Evolutionary conservation across 495 filamentous ascomycete species (phyloP).

Genomic region (Podospora pseudopauciseta): DNA sequence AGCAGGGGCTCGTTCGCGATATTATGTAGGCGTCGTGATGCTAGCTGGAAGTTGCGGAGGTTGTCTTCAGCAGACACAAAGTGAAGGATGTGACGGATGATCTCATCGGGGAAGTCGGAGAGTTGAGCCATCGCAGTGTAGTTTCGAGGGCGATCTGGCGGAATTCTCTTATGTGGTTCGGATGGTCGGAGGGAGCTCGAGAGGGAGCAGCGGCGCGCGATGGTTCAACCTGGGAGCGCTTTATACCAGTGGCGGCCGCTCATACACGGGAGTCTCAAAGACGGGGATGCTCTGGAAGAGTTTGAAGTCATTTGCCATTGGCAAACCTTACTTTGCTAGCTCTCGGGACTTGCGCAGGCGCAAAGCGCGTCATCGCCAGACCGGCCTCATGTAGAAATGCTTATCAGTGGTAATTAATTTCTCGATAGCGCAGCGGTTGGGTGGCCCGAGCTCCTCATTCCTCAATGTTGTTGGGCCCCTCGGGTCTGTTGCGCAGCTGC

Average conservation of each 20-base stretch:
- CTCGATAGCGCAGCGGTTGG: slow-evolving; percentile 1
- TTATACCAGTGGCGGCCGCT: neutral
- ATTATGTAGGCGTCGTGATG: slow-evolving; percentile 60
- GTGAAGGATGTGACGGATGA: slow-evolving; percentile 65
- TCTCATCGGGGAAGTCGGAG: slow-evolving; percentile 62
- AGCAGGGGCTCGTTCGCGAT: slow-evolving; percentile 67
- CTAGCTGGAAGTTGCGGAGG: slow-evolving; percentile 49
- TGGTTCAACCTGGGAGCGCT: neutral
- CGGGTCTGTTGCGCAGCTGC: neutral
- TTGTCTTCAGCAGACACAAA: slow-evolving; percentile 54
- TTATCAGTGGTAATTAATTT: neutral
- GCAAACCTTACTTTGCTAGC: neutral
- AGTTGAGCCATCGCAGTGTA: slow-evolving; percentile 26
- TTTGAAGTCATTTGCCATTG: neutral
- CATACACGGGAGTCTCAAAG: neutral
- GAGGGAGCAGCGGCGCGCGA: neutral
- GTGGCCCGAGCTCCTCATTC: neutral
- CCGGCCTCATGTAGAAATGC: neutral
- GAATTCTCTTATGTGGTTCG: neutral
- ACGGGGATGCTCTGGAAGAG: neutral
- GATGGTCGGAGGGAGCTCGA: neutral
- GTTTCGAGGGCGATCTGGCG: neutral
- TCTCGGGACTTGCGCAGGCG: neutral
- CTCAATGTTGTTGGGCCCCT: neutral
- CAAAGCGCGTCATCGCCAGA: neutral